phyloP scores from a whole-genome alignment of 306 rosid species.

The Cicer pinnatifidum region DNA sequence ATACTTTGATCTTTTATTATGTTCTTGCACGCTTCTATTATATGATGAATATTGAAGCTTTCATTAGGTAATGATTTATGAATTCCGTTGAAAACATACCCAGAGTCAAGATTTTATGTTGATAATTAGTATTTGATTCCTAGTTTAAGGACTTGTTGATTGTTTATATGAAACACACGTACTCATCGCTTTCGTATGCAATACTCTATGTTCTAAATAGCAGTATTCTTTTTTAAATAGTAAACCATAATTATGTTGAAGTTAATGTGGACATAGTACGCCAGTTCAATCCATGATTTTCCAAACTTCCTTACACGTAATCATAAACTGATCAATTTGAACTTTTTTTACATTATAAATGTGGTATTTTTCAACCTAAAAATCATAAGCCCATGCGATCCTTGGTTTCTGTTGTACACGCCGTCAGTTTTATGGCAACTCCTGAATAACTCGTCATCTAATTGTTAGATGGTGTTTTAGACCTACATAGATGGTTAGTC shows the following conservation, averaged over 20 bases:
- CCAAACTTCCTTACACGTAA: neutral
- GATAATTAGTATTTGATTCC: too few species aligned
- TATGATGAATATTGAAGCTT: neutral
- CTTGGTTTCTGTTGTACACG: too few species aligned
- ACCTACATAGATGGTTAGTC: too few species aligned
- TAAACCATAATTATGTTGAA: neutral
- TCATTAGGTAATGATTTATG: neutral
- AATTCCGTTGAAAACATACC: neutral
- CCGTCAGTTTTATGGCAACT: too few species aligned
- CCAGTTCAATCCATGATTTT: neutral
- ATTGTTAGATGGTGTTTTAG: too few species aligned
- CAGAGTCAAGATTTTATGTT: too few species aligned
- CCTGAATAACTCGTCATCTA: too few species aligned
- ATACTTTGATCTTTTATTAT: neutral
- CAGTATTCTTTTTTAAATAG: too few species aligned
- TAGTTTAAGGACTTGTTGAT: too few species aligned
- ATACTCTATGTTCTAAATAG: too few species aligned
- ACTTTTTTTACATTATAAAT: neutral
- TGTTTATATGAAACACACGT: too few species aligned
- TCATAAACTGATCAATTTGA: neutral
- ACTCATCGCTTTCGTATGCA: too few species aligned
- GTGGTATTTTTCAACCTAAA: neutral
- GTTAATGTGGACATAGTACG: neutral
- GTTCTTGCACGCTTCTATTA: neutral
- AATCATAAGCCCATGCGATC: neutral